phyloP scores from a whole-genome alignment of 169 alveolate genomes.

The Babesia bovis region DNA sequence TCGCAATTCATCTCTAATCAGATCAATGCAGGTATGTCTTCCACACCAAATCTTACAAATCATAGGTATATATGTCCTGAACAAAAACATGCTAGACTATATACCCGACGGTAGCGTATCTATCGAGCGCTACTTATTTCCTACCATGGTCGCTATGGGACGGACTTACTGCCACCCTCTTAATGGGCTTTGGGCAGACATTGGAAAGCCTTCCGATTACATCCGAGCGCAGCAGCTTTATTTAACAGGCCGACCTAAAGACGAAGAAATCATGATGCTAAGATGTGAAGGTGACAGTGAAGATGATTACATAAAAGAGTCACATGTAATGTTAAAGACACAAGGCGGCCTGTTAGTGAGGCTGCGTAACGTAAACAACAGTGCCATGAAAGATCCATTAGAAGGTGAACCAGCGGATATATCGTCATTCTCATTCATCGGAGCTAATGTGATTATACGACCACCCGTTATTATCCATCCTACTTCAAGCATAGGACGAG shows the following conservation, averaged over 20 bases:
- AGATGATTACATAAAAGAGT: neutral
- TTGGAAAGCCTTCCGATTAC: constrained; percentile 75
- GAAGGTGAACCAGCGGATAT: constrained; percentile 2
- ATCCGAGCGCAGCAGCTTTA: constrained; percentile 68
- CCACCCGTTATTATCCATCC: constrained; percentile 52
- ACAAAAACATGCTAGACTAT: constrained; percentile 82
- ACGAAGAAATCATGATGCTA: neutral
- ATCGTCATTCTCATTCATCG: constrained; percentile 3
- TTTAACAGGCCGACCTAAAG: constrained; percentile 11
- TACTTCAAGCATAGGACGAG: constrained; percentile 82
- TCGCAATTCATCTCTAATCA: constrained; percentile 84
- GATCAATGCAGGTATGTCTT: constrained; percentile 83
- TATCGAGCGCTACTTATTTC: constrained; percentile 94
- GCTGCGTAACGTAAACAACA: neutral
- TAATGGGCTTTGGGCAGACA: constrained; percentile 83
- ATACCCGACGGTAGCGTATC: constrained; percentile 88
- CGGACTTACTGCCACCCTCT: constrained; percentile 74
- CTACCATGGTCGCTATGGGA: constrained; percentile 86
- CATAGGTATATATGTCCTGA: constrained; percentile 88
- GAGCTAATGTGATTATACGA: constrained; percentile 9
- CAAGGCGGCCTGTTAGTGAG: constrained; percentile 19
- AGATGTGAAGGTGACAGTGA: constrained; percentile 2
- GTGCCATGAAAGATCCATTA: neutral
- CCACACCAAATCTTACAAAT: neutral
- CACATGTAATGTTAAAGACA: constrained; percentile 1